A percentile compares a stretch with the other conserved stretches of the same genome.
Conservation (phyloP, 306 rosid genomes). For the Cicer arietinum region DNA sequence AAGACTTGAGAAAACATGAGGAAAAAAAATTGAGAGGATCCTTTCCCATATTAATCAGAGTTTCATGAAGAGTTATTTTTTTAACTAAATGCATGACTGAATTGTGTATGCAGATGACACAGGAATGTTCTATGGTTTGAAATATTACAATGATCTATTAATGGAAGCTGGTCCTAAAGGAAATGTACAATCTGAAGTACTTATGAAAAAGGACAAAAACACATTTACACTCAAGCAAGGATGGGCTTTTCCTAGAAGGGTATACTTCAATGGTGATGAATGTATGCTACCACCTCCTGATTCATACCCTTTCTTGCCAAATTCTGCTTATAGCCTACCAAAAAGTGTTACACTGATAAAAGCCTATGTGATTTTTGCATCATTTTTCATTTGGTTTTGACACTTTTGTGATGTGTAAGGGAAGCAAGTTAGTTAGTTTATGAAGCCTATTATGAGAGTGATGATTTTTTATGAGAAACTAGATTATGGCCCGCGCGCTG, state of each 20-base stretch:
- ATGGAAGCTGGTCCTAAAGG: constrained; percentile 93
- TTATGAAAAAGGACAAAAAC: constrained; percentile 71
- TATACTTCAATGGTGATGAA: constrained; percentile 93
- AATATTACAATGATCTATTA: constrained; percentile 79
- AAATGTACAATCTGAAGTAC: constrained; percentile 87
- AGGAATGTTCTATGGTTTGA: constrained; percentile 93
- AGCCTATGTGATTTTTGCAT: constrained; percentile 45
- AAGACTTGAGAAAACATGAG: too few relatives aligned
- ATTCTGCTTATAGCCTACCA: constrained; percentile 55
- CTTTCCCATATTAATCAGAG: too few relatives aligned
- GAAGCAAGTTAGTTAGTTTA: constrained; percentile 12
- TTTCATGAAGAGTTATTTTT: too few relatives aligned
- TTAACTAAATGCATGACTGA: not conserved
- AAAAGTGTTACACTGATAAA: constrained; percentile 37
- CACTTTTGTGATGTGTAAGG: constrained; percentile 22
- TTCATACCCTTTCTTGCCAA: constrained; percentile 80
- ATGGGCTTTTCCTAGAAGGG: constrained; percentile 95
- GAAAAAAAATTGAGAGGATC: too few relatives aligned
- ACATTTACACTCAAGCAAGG: constrained; percentile 85
- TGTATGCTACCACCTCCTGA: constrained; percentile 93
- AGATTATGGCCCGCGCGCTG: too few relatives aligned
- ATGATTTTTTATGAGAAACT: not conserved
- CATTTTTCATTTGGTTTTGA: constrained; percentile 49
- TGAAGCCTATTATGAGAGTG: constrained; percentile 35
- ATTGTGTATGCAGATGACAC: constrained; percentile 79